phyloP scores from a whole-genome alignment of 345 rosid species.

The Salix caprea region DNA sequence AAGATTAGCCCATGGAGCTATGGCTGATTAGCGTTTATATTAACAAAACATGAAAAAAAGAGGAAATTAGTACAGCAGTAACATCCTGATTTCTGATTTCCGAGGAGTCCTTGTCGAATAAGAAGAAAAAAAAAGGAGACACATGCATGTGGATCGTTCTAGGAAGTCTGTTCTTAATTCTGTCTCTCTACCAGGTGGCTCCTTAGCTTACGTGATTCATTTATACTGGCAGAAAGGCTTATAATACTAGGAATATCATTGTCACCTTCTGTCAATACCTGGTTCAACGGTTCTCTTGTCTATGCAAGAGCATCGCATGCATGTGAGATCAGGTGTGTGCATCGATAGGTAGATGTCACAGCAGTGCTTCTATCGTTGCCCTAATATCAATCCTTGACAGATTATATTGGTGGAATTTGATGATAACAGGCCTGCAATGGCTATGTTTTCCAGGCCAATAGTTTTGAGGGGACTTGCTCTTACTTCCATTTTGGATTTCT shows the following conservation, averaged over 20 bases:
- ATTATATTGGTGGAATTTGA: slow-evolving; percentile 21
- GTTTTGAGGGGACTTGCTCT: too few species aligned
- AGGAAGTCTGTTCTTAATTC: background rate
- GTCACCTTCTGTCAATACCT: background rate
- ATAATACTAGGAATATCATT: background rate
- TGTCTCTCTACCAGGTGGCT: background rate
- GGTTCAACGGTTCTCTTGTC: too few species aligned
- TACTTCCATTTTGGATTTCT: too few species aligned
- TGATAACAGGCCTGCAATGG: slow-evolving; percentile 29
- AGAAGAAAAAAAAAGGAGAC: too few species aligned
- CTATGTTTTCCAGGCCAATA: slow-evolving; percentile 18
- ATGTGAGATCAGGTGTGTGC: too few species aligned
- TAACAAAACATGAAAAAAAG: background rate
- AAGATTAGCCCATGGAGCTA: too few species aligned
- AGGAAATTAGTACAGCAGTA: too few species aligned
- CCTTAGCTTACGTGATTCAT: background rate
- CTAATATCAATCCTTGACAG: background rate
- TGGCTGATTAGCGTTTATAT: background rate
- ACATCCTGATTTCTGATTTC: too few species aligned
- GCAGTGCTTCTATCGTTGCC: too few species aligned
- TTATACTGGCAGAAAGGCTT: background rate
- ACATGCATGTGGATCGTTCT: background rate
- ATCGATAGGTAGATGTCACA: too few species aligned
- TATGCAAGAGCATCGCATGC: too few species aligned
- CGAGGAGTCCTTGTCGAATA: background rate